Base-by-base conservation (phyloP, 805 yeast genomes). In the Wickerhamiella dianesei region DNA sequence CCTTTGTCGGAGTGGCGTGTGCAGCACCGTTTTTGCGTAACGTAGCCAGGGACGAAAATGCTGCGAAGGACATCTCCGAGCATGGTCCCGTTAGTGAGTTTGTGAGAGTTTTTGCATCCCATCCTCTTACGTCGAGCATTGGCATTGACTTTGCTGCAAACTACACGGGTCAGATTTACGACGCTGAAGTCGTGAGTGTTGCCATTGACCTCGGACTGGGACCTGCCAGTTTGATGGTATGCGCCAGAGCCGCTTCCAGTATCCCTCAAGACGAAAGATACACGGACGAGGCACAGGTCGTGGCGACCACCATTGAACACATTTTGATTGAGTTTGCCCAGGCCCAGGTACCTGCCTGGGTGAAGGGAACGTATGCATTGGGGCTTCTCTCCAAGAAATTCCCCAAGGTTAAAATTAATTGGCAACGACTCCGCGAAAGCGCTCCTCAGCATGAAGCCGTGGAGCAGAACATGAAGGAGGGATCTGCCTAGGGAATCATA, bases 21-120 rank as follows among this genome's bases (percentile, higher is more conserved):
- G 50, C 48, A 51, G 50, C 50, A 18, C 37, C 48, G 3, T 45
- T 50, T 17, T 13, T 53, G 18, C 46, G 56, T 9, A 53, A 53
- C 25, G 37, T 53, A 14, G 42, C 51, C 17, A 44, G 56, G n/a
- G 36, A 43, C 21, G 32, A 19, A 3, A 16, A 12, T 12, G 41
- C 43, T 3, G 52, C 54, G 16, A 18, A 37, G 21, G 20, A 47
- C 39, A 44, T 51, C 12, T 6, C 32, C 32, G 32, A 25, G 32
- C 32, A 25, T 12, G 32, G 32, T 12, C 32, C 32, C 32, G 32
- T 25, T 6, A 25, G 9, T 6, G 32, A 25, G 32, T 25, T 25
- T 12, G 32, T 25, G 9, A 25, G 12, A 12, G 12, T 25, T 6
- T 25, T 25, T 6, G 32, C 32, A 6, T 25, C 32, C 6, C 32